These are phyloP conservation scores for Chlorociboria aeruginascens DNA, from an alignment of 495 filamentous ascomycete genomes.

Conservation along the genomic window DNA sequence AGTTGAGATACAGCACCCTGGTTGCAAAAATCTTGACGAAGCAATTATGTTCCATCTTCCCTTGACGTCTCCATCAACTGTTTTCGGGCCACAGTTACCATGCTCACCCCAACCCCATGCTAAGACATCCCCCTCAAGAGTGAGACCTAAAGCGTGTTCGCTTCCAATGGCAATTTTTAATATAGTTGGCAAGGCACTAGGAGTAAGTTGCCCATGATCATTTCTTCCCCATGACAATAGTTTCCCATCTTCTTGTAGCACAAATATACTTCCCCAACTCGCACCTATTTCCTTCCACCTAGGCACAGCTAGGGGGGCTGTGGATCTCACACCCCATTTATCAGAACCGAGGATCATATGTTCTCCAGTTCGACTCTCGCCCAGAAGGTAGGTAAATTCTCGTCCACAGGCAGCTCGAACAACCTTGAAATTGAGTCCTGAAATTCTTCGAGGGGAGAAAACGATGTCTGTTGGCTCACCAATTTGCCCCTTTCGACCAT, in stretches of 20 bases:
- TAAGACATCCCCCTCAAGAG: constrained; percentile 46
- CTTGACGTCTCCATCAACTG: constrained; percentile 46
- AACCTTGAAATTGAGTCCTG: constrained; percentile 40
- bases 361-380: constrained; percentile 37
- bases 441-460: constrained; percentile 46
- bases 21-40: constrained; percentile 34
- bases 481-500: constrained; percentile 71
- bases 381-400: constrained; percentile 68
- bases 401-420: constrained; percentile 59
- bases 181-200: constrained; percentile 36
- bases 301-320: constrained; percentile 24
- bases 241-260: constrained; percentile 42
- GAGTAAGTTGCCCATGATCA: constrained; percentile 73
- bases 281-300: constrained; percentile 52
- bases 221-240: constrained; percentile 63
- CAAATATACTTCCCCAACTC: constrained; percentile 73
- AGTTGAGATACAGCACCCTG: constrained; percentile 30
- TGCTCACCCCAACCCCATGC: constrained; percentile 96
- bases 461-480: constrained; percentile 40
- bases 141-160: constrained; percentile 68
- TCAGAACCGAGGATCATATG: constrained; percentile 55
- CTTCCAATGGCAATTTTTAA: constrained; percentile 63
- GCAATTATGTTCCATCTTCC: constrained; percentile 50
- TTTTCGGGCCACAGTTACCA: constrained; percentile 77
- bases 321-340: constrained; percentile 49